Base-by-base conservation (phyloP, 2,329 filamentous ascomycete species). In the Nemania serpens region DNA sequence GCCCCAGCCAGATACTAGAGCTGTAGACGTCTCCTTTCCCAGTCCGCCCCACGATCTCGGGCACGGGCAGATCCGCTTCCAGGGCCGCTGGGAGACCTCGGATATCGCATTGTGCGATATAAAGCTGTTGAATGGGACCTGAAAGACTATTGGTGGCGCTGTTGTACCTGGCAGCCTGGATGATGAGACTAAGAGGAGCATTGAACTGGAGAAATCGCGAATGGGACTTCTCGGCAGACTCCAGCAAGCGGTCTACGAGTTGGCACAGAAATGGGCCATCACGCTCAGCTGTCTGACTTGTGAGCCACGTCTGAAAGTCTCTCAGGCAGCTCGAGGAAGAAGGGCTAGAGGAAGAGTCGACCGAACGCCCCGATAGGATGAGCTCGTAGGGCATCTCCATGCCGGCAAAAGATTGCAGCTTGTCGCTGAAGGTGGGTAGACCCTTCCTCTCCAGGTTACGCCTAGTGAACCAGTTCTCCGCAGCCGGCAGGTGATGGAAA, bases 1-100 rank as follows among this genome's bases (percentile, higher is more conserved):
- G 80, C 0, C 95, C 95, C 12, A 98, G 82, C 94, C 94, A 99
- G 45, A 98, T 79, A 68, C 91, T 96, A 0, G 90, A 88, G 68
- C 83, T 85, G 73, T 98, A 97, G n/a, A 97, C 77, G 73, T 97
- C 93, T 2, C 91, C 92, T 67, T 84, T 89, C 0, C 91, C 91
- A 1, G 85, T 82, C 6, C 78, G 72, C 3, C 71, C 74, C 3
- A 96, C 86, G 3, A 93, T 70, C 0, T 79, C 73, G 0, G 93
- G 93, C 0, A 83, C 82, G 0, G 89, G 88, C 0, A 97, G 74
- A 68, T 96, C 91, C 2, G 80, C 72, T 57, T 80, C 83, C 1
- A 97, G 76, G 1, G 75, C 65, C 0, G 68, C 53, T 0, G 94
- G 93, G 0, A 98, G 82, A 57, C 90, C 84, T 3, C 80, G 71